Evolutionary conservation across 208 protist species (phyloP), one percentile per base, ranked within the genome.

Genomic region (Phytomonas francai): DNA sequence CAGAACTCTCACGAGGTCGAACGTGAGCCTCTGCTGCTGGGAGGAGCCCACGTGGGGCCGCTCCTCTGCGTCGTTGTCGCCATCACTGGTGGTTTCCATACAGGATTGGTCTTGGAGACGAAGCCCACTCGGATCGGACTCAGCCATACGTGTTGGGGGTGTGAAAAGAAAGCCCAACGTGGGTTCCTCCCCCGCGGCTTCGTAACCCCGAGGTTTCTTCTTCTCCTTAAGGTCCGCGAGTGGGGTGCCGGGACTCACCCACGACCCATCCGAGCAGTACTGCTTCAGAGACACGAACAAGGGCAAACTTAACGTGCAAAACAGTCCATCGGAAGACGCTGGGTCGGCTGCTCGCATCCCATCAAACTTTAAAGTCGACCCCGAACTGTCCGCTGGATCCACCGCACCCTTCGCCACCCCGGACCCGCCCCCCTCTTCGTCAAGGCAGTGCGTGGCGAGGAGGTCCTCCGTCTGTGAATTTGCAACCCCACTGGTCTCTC

Each of bases 191-290:
- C 28, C 64, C 39, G 30, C 31, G 25, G 59, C 25, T 56, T 39
- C 34, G 28, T 68, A 36, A 30, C 59, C 45, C 59, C 49, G 49
- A 0, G 8, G 39, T 14, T 45, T 54, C 45, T 66, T 62, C 36
- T 80, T 65, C 51, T 62, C 75, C 11, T 67, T 68, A 0, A 75
- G 30, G n/a, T 73, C 71, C 0, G 58, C 45, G n/a, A 30, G n/a
- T 8, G 65, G 29, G 9, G 45, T 68, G 65, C 42, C 34, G 58
- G 14, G 58, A 25, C 45, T 67, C 25, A 74, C 69, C 72, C 59
- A 78, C 67, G 67, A 76, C 51, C 72, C 60, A 34, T 84, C 79
- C 9, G 61, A 68, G 60, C 72, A 74, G 73, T 77, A 84, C 61
- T 84, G 70, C 7, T 34, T 28, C 2, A 81, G 67, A 2, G 79